A percentile compares a stretch with the other conserved stretches of the same genome.
phyloP scores from a whole-genome alignment of 495 filamentous ascomycete genomes.

The Podospora anserina region DNA sequence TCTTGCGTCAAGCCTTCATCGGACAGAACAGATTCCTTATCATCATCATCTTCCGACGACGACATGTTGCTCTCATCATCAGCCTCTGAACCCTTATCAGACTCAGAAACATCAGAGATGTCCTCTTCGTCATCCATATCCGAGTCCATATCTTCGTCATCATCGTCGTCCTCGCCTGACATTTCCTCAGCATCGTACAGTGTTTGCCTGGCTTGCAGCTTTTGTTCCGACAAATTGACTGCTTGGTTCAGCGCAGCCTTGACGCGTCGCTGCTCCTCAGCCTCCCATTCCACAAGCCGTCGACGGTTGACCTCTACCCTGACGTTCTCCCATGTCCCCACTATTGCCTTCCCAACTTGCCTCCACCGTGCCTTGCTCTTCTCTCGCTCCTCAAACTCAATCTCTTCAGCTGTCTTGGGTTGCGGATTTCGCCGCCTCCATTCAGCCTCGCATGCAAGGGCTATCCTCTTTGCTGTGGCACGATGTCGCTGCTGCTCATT shows the following conservation, averaged over 20 bases:
- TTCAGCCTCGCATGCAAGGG: conserved; percentile 56
- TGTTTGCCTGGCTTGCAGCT: conserved; percentile 51
- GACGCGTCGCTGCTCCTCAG: conserved; percentile 74
- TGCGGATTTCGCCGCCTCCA: conserved; percentile 66
- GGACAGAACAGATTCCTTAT: conserved; percentile 54
- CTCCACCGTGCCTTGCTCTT: conserved; percentile 56
- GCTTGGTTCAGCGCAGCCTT: conserved; percentile 81
- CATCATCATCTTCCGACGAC: conserved; percentile 56
- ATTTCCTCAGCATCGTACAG: conserved; percentile 49
- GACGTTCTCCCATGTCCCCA: conserved; percentile 76
- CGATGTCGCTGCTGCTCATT: conserved; percentile 73
- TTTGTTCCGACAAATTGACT: conserved; percentile 65
- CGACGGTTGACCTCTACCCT: conserved; percentile 68
- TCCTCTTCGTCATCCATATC: conserved; percentile 37
- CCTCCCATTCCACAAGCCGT: conserved; percentile 75
- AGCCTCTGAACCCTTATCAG: conserved; percentile 22
- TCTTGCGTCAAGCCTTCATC: conserved; percentile 78
- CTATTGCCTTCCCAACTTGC: conserved; percentile 65
- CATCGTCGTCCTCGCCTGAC: conserved; percentile 55
- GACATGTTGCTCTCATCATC: conserved; percentile 74
- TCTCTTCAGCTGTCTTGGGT: conserved; percentile 67
- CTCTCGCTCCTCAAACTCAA: conserved; percentile 55
- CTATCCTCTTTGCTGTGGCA: conserved; percentile 61
- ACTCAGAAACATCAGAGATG: conserved; percentile 9
- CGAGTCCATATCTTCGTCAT: conserved; percentile 51